Evolutionary conservation across 805 yeast genomes (phyloP).

Genomic region (Lachancea cidri): DNA sequence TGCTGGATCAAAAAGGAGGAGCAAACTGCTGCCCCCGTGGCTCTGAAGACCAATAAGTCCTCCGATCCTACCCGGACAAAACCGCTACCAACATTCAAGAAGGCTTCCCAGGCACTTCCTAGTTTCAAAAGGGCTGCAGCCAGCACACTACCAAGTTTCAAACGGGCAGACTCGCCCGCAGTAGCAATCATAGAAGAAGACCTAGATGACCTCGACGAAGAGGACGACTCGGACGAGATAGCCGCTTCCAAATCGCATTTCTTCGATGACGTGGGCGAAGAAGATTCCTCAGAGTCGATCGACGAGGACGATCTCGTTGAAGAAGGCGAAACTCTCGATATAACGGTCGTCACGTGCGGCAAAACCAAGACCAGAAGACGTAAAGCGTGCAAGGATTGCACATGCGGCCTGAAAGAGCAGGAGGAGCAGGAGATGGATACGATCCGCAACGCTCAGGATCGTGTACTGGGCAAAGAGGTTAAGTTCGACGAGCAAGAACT

Average conservation of each 20-base stretch:
- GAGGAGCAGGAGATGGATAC: constrained; percentile 57
- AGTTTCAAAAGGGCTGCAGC: constrained; percentile 18
- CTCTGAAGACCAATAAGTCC: constrained; percentile 20
- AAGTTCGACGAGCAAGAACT: constrained; percentile 54
- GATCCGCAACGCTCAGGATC: constrained; percentile 28
- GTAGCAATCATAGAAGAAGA: constrained; percentile 27
- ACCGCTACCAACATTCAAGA: constrained; percentile 13
- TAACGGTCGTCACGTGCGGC: constrained; percentile 30
- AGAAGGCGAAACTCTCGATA: constrained; percentile 32
- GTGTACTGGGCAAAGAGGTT: constrained; percentile 39
- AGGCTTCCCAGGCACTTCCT: constrained; percentile 28
- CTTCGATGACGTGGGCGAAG: constrained; percentile 43
- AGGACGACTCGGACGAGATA: constrained; percentile 37
- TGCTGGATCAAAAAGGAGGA: constrained; percentile 53
- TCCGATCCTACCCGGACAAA: background rate
- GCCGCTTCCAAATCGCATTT: constrained; percentile 48
- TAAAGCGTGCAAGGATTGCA: constrained; percentile 96
- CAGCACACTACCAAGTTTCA: constrained; percentile 3
- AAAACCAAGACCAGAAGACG: constrained; percentile 37
- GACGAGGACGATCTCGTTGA: constrained; percentile 53
- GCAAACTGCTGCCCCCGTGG: constrained; percentile 32
- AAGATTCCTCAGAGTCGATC: constrained; percentile 46
- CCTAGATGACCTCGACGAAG: constrained; percentile 32
- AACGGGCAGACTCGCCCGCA: constrained; percentile 5
- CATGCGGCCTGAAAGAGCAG: constrained; percentile 90